Percentiles rank a stretch among this genome's conserved stretches.
These are phyloP conservation scores for Mucuna pruriens DNA, from an alignment of 306 rosid genomes.

Conservation along the genomic window DNA sequence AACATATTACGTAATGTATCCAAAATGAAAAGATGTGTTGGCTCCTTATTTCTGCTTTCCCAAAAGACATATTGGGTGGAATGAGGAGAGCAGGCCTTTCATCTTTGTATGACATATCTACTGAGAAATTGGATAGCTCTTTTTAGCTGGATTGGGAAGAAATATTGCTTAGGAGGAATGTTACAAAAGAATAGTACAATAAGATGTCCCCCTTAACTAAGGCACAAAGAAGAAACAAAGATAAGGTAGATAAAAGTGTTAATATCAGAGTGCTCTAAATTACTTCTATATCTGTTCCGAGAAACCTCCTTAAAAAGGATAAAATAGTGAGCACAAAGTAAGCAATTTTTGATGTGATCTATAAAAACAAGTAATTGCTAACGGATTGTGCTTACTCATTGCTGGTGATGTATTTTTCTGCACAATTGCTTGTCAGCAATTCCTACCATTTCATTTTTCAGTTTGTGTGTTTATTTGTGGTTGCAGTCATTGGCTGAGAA, in stretches of 20 bases:
- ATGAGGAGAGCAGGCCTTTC: neutral
- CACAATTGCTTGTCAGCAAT: neutral
- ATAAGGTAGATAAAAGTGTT: constrained; percentile 2
- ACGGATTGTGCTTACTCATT: neutral
- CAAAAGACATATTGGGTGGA: neutral
- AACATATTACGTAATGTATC: neutral
- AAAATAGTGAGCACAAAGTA: neutral
- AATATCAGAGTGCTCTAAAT: neutral
- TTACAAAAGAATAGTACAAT: neutral
- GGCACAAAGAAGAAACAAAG: neutral
- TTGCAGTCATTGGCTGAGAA: constrained; percentile 88
- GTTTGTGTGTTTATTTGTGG: constrained; percentile 12
- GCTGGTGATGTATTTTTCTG: constrained; percentile 17
- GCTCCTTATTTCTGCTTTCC: neutral
- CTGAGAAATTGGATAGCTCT: neutral
- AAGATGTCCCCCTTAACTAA: neutral
- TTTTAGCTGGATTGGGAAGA: neutral
- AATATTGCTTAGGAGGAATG: neutral
- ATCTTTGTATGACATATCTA: neutral
- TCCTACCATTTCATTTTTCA: neutral
- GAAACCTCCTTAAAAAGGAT: neutral
- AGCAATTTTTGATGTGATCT: neutral
- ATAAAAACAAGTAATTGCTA: neutral
- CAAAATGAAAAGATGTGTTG: neutral
- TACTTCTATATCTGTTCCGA: neutral